Conservation (phyloP, 306 rosid genomes). For the Pachyrhizus erosus region DNA sequence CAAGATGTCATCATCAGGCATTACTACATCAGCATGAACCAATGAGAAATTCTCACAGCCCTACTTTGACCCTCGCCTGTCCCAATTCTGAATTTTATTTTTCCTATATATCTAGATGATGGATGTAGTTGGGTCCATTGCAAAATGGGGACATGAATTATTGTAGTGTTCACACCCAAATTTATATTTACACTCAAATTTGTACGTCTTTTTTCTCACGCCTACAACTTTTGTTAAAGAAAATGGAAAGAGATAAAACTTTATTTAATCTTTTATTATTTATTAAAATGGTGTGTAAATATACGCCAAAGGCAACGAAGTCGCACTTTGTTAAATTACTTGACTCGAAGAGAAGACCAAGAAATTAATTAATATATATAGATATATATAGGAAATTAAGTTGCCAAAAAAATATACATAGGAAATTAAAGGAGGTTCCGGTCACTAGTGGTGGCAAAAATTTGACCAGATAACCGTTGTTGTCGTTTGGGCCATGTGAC, state of each 20-base stretch:
- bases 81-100: background rate
- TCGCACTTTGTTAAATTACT: constrained; percentile 41
- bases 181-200: background rate
- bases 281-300: background rate
- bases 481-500: constrained; percentile 55
- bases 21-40: constrained; percentile 5
- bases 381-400: background rate
- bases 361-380: background rate
- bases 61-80: constrained; percentile 37
- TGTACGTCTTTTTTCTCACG: background rate
- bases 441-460: constrained; percentile 49
- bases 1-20: background rate
- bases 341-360: constrained; percentile 46
- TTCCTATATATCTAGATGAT: constrained; percentile 17
- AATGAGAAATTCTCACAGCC: constrained; percentile 33
- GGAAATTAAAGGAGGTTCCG: constrained; percentile 31
- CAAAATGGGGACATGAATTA: background rate
- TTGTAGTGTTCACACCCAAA: background rate
- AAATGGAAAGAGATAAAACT: background rate
- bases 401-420: background rate
- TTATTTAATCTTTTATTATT: background rate
- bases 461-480: constrained; percentile 53
- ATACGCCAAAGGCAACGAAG: background rate
- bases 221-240: background rate
- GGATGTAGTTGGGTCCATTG: background rate